Evolutionary conservation across 768 basidiomycete species (phyloP).

Genomic region (Macrolepiota albuminosa): DNA sequence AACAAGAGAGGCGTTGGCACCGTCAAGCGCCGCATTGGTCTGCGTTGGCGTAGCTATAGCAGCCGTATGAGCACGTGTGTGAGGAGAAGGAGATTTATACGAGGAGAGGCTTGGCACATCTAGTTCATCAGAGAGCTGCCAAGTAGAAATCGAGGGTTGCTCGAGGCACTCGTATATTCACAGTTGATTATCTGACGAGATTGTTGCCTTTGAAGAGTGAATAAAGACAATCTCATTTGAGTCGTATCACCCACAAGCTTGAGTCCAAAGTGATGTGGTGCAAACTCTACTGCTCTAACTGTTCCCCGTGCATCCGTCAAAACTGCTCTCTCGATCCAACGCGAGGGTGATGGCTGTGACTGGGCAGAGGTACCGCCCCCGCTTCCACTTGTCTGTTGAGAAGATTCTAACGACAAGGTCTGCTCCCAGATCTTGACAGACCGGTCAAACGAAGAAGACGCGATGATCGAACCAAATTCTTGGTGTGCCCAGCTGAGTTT

Average conservation of each 20-base stretch:
- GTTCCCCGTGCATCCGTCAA: slow-evolving; percentile 83
- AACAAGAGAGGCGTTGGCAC: slow-evolving; percentile 54
- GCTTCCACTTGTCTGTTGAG: slow-evolving; percentile 21
- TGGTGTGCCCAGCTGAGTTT: slow-evolving; percentile 90
- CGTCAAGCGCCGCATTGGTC: slow-evolving; percentile 48
- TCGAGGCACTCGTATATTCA: slow-evolving; percentile 91
- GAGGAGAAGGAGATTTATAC: slow-evolving; percentile 34
- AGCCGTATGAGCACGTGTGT: slow-evolving; percentile 47
- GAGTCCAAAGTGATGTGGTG: slow-evolving; percentile 82
- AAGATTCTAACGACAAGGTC: slow-evolving; percentile 26
- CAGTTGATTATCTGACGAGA: slow-evolving; percentile 83
- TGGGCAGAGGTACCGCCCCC: slow-evolving; percentile 19
- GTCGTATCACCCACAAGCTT: slow-evolving; percentile 59
- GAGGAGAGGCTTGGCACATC: slow-evolving; percentile 58
- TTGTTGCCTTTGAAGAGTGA: slow-evolving; percentile 61
- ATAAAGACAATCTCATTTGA: not conserved
- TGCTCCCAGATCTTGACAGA: slow-evolving; percentile 94
- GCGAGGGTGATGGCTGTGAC: slow-evolving; percentile 27
- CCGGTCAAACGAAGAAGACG: slow-evolving; percentile 85
- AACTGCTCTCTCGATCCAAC: slow-evolving; percentile 73
- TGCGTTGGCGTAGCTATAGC: slow-evolving; percentile 73
- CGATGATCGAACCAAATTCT: slow-evolving; percentile 84
- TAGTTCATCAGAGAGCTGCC: slow-evolving; percentile 75
- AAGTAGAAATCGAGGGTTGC: slow-evolving; percentile 64
- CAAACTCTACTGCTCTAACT: slow-evolving; percentile 82